Base-by-base conservation (phyloP, 2,329 filamentous ascomycete genomes). In the Pseudodiploospora longispora region DNA sequence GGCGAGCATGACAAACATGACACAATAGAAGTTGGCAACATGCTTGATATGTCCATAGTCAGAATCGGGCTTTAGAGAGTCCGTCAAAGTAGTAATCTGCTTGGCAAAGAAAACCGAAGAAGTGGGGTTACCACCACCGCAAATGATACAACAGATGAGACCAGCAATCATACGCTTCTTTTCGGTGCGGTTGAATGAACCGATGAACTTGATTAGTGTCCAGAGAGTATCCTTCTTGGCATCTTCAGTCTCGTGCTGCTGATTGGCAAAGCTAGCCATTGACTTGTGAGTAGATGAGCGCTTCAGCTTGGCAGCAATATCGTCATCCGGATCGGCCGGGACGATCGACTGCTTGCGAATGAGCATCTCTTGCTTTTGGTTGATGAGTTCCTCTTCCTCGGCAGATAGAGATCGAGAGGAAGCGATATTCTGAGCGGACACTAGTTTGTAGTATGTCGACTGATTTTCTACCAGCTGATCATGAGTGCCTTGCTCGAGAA, bases 401-500 rank as follows among this genome's bases (percentile, higher is more conserved):
- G 67, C 58, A 1, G 67, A 66, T 50, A 75, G 51, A 46, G 79
- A 72, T 40, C 81, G 77, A 12, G 74, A 72, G 4, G 75, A 72
- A 2, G 79, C 78, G 52, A 95, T 90, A 45, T 85, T 83, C 63
- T 98, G 93, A 3, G 91, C 90, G 42, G 87, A 83, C 6, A 97
- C 90, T 8, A 97, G 78, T 46, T 82, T 85, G 63, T 77, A 85
- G 64, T 97, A 98, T 6, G 89, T 83, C 19, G 79, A 82, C 50
- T 78, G 68, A 47, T 65, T 72, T 52, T 82, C 78, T 3, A 97
- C 70, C 8, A 98, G 74, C 10, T 85, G 75, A 47, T 91, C 79
- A 60, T 97, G 93, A 0, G 80, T 90, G 41, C 93, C 93, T 64
- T 96, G 89, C 64, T 98, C 93, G 9, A 95, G 75, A 47, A 98